These are phyloP conservation scores for Herpetomonas samuelpessoai DNA, from an alignment of 208 protist genomes.

Conservation along the genomic window DNA sequence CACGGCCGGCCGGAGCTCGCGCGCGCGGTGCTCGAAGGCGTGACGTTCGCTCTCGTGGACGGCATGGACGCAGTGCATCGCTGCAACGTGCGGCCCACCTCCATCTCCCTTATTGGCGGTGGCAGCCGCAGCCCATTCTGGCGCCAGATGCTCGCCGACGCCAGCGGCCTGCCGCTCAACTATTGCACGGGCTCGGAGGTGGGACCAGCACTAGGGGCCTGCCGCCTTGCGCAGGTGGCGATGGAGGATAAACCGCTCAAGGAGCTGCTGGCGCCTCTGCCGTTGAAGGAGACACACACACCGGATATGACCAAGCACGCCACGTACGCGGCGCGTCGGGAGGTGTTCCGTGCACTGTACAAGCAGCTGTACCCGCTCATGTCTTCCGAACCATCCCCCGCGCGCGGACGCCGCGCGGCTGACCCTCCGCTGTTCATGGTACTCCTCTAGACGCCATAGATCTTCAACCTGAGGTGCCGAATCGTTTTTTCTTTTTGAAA, in stretches of 20 bases:
- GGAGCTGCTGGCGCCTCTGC: slow-evolving; percentile 46
- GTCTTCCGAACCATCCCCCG: slow-evolving; percentile 11
- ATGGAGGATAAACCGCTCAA: slow-evolving; percentile 50
- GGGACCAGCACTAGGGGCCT: slow-evolving; percentile 58
- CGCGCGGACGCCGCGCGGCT: too few species aligned
- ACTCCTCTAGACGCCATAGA: neutral
- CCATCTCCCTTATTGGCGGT: slow-evolving; percentile 67
- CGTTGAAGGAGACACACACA: slow-evolving; percentile 54
- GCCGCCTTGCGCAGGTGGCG: slow-evolving; percentile 66
- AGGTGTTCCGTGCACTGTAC: slow-evolving; percentile 58
- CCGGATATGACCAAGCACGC: slow-evolving; percentile 53
- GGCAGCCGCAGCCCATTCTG: slow-evolving; percentile 63
- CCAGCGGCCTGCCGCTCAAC: slow-evolving; percentile 49
- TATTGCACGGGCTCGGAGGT: slow-evolving; percentile 72
- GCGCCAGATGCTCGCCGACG: slow-evolving; percentile 78
- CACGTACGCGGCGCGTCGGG: slow-evolving; percentile 46
- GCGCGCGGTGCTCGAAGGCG: slow-evolving; percentile 64
- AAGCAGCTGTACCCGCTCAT: slow-evolving; percentile 58
- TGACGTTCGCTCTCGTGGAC: slow-evolving; percentile 68
- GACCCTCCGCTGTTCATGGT: neutral
- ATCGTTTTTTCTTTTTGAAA: neutral
- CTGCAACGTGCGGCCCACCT: slow-evolving; percentile 51
- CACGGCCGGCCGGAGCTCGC: slow-evolving; percentile 57
- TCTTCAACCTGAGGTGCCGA: neutral
- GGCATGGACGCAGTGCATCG: slow-evolving; percentile 78